A percentile compares a stretch with the other conserved stretches of the same genome.
phyloP scores from a whole-genome alignment of 2,329 filamentous ascomycete species.

The Curvularia sp. region DNA sequence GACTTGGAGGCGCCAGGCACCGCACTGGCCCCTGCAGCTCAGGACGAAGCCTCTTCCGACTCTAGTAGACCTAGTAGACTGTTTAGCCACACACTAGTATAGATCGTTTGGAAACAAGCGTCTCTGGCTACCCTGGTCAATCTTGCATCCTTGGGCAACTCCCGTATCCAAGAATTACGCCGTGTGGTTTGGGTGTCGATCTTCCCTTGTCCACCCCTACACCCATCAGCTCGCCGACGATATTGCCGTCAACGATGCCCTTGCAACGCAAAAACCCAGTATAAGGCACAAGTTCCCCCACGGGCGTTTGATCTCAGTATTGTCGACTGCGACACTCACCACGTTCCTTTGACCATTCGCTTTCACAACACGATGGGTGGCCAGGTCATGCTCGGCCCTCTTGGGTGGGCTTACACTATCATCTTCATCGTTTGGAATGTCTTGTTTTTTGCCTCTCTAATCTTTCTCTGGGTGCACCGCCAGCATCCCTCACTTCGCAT shows the following conservation, averaged over 20 bases:
- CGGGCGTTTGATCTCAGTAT: not conserved
- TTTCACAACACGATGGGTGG: constrained; percentile 22
- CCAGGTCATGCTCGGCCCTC: constrained; percentile 17
- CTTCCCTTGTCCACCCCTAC: constrained; percentile 4
- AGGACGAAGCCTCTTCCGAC: constrained; percentile 8
- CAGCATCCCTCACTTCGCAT: constrained; percentile 42
- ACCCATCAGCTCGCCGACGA: constrained; percentile 6
- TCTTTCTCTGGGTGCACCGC: constrained; percentile 36
- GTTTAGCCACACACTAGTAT: constrained; percentile 4
- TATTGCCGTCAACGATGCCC: constrained; percentile 2
- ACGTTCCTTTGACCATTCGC: constrained; percentile 10
- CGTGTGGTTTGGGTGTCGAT: constrained; percentile 3
- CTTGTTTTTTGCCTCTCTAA: constrained; percentile 19
- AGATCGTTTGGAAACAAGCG: constrained; percentile 9
- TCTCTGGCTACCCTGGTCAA: constrained; percentile 4
- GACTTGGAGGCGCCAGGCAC: constrained; percentile 10
- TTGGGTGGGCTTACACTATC: constrained; percentile 31
- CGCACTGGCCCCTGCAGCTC: constrained; percentile 5
- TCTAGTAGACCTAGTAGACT: constrained; percentile 5
- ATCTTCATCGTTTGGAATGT: constrained; percentile 31
- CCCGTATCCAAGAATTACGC: constrained; percentile 11
- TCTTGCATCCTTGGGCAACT: constrained; percentile 12
- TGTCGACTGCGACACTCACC: constrained; percentile 8
- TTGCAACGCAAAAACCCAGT: not conserved
- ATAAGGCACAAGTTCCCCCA: constrained; percentile 9